phyloP scores from a whole-genome alignment of 441 rosid genomes.

The Dalechampia spathulata region DNA sequence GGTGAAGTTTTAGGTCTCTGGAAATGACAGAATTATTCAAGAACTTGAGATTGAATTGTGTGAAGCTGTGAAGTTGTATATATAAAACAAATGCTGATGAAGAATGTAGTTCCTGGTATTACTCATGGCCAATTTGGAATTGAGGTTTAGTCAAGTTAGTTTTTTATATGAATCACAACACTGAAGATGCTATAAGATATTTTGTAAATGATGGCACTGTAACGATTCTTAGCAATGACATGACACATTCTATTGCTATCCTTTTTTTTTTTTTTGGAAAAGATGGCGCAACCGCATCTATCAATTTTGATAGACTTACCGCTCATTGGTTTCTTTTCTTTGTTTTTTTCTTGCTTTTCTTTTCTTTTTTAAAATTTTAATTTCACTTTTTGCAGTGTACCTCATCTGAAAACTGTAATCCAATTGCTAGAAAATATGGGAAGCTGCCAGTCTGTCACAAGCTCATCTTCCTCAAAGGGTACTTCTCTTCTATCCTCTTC shows the following conservation, averaged over 20 bases:
- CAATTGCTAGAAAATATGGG: slow-evolving; percentile 61
- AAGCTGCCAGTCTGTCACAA: slow-evolving; percentile 44
- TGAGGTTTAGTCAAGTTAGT: neutral
- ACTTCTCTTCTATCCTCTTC: neutral
- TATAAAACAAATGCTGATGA: neutral
- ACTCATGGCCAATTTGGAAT: neutral
- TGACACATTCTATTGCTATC: neutral
- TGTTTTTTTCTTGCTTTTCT: neutral
- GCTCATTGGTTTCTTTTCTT: neutral
- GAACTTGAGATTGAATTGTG: neutral
- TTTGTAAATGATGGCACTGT: neutral
- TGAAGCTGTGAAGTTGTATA: neutral
- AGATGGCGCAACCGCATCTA: neutral
- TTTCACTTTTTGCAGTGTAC: slow-evolving; percentile 37
- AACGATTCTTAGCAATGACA: neutral
- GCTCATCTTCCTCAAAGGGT: slow-evolving; percentile 30
- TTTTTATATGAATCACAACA: neutral
- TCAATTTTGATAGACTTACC: neutral
- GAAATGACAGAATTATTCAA: neutral
- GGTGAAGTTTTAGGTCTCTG: neutral
- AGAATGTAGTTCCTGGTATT: neutral
- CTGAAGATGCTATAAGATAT: neutral
- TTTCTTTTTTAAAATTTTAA: neutral
- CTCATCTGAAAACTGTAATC: slow-evolving; percentile 48
- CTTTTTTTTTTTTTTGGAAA: neutral